Evolutionary conservation across 768 basidiomycete species (phyloP).

Genomic region (Chalciporus chontae): DNA sequence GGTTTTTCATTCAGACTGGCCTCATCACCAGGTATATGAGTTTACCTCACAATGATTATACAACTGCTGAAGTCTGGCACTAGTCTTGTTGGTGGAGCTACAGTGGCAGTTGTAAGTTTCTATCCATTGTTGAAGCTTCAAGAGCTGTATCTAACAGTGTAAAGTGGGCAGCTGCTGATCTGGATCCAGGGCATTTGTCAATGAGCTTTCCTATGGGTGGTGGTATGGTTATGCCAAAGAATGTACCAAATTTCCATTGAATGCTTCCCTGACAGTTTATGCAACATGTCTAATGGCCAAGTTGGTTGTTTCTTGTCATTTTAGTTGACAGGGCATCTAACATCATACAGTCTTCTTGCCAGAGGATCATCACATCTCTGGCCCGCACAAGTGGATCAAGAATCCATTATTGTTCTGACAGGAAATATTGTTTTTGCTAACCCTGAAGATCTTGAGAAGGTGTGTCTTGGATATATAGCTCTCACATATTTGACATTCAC

Average conservation of each 20-base stretch:
- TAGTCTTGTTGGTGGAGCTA: constrained; percentile 16
- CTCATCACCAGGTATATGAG: constrained; percentile 20
- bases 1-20: constrained; percentile 26
- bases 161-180: constrained; percentile 18
- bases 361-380: constrained; percentile 29
- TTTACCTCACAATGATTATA: neutral
- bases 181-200: constrained; percentile 16
- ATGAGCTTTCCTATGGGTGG: constrained; percentile 27
- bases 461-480: neutral
- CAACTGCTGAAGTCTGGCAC: neutral
- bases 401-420: neutral
- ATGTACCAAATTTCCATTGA: neutral
- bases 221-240: constrained; percentile 12
- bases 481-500: neutral
- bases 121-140: neutral
- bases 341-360: constrained; percentile 20
- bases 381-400: neutral
- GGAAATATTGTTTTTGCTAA: constrained; percentile 7
- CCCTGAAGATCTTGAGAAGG: neutral
- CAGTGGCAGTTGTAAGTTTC: constrained; percentile 17
- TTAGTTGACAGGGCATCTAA: neutral
- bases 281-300: constrained; percentile 28
- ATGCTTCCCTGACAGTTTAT: constrained; percentile 18
- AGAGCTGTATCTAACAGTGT: neutral
- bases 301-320: constrained; percentile 8